Percentiles rank a stretch among this genome's conserved stretches.
Evolutionary conservation across 805 yeast genomes (phyloP).

Genomic region (Suhomyces pyralidae): DNA sequence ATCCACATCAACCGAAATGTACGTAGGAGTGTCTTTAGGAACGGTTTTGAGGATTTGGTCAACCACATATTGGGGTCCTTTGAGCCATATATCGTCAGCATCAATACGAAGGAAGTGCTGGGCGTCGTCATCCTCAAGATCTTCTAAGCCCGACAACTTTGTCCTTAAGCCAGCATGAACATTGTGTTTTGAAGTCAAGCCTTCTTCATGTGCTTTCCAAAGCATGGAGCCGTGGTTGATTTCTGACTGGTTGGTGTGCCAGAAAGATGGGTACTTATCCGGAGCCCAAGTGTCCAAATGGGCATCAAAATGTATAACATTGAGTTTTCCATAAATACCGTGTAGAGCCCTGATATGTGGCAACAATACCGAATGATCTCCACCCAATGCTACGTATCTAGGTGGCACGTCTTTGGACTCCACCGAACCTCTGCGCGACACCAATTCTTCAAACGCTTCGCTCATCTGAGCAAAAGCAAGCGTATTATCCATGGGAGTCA

Average conservation of each 20-base stretch:
- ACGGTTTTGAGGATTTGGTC: slow-evolving; percentile 51
- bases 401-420: slow-evolving; percentile 41
- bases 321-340: slow-evolving; percentile 60
- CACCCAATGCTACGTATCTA: slow-evolving; percentile 70
- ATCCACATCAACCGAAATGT: slow-evolving; percentile 75
- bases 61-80: slow-evolving; percentile 61
- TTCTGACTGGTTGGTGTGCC: slow-evolving; percentile 56
- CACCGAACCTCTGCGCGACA: slow-evolving; percentile 36
- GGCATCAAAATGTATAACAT: slow-evolving; percentile 81
- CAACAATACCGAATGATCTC: slow-evolving; percentile 75
- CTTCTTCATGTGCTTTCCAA: slow-evolving; percentile 77
- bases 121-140: slow-evolving; percentile 65
- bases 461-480: slow-evolving; percentile 55
- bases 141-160: slow-evolving; percentile 58
- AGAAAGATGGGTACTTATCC: slow-evolving; percentile 59
- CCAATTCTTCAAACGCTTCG: slow-evolving; percentile 52
- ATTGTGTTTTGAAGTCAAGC: slow-evolving; percentile 54
- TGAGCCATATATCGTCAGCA: slow-evolving; percentile 70
- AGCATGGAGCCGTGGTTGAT: slow-evolving; percentile 85
- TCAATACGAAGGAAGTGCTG: slow-evolving; percentile 69
- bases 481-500: slow-evolving; percentile 56
- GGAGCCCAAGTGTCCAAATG: slow-evolving; percentile 85
- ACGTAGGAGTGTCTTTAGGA: slow-evolving; percentile 65
- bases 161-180: slow-evolving; percentile 79
- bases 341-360: slow-evolving; percentile 69